Evolutionary conservation across 495 filamentous ascomycete genomes (phyloP), one percentile per base, ranked within the genome.

Genomic region (Xylaria nigripes): DNA sequence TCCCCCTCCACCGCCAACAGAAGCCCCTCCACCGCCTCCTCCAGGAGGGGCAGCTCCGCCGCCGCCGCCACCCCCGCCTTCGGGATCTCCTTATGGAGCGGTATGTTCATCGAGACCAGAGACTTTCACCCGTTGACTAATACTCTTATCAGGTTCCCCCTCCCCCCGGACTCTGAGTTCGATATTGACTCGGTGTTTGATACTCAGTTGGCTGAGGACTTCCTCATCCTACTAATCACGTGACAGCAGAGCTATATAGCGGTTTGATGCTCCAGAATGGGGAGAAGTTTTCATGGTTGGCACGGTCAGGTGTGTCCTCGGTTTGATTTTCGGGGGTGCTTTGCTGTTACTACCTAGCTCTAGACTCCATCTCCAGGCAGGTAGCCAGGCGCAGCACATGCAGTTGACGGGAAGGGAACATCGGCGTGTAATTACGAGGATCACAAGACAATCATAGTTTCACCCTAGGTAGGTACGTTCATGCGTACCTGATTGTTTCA

Each of bases 11-110:
- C 81, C 84, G 10, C 76, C 79, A 15, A 72, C 70, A 34, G 78
- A 76, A 57, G 82, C 84, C 44, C 80, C 80, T 8, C 82, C 86
- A 13, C 85, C 86, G 32, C 83, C 83, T 44, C 83, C 86, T 43
- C 72, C 74, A 32, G 72, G 66, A 72, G 77, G 63, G 70, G 54
- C 57, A 42, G 67, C 67, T 51, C 72, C 62, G 66, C 64, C 81
- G 36, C 73, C 72, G 25, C 79, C 82, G 18, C 82, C 85, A 34
- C 86, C 86, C 25, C 85, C 86, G n/a, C 81, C 84, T 19, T 75
- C 23, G 69, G 70, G 9, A 58, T 66, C 43, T 80, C 83, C 46
- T 71, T 74, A 48, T 73, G 76, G 48, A 71, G 84, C 25, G 90
- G 89, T 72, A 86, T 76, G 64, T 78, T 84, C 61, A 87, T 91